Base-by-base conservation (phyloP, 257 asterid genomes). In the Parsonsia alboflavescens region DNA sequence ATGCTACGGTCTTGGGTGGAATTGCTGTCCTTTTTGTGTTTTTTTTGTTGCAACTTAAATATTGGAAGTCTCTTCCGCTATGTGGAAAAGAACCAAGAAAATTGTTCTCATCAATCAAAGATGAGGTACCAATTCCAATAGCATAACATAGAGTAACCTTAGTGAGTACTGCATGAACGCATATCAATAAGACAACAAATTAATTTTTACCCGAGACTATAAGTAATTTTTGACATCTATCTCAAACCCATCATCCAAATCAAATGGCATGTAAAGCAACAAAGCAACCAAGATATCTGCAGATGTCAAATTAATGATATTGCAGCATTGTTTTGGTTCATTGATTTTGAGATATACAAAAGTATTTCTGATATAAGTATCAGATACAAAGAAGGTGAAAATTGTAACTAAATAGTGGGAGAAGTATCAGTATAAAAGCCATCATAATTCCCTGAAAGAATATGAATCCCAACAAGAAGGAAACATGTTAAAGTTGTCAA, bases 91-190 rank as follows among this genome's bases (percentile, higher is more conserved):
- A 17, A 0, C 39, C 46, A 21, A 70, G 0, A 30, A 8, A 5
- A 7, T 17, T 0, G 7, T 22, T 53, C 84, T 16, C 83, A 91
- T 96, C 97, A 4, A 91, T 70, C 52, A 90, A 91, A 44, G 96
- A 88, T 50, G 90, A 84, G 30, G 83, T 45, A 71, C 93, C 97
- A 79, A 89, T 88, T 76, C 85, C 93, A 68, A 86, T 19, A 72
- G 91, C 94, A n/a, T n/a, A 69, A 91, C 85, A 71, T 61, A 91
- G 33, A 91, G 88, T 84, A 91, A 75, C 87, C 90, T 82, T 78
- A 88, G 70, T 8, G 91, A 78, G 72, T 80, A 88, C 97, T 91
- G 82, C 82, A 81, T 6, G 15, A 56, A 72, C 45, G 53, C 6
- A 76, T 67, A 53, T 28, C 59, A 1, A 41, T 17, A 21, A 70